Evolutionary conservation across 2,329 filamentous ascomycete genomes (phyloP).

Genomic region (Fusarium hainanense): DNA sequence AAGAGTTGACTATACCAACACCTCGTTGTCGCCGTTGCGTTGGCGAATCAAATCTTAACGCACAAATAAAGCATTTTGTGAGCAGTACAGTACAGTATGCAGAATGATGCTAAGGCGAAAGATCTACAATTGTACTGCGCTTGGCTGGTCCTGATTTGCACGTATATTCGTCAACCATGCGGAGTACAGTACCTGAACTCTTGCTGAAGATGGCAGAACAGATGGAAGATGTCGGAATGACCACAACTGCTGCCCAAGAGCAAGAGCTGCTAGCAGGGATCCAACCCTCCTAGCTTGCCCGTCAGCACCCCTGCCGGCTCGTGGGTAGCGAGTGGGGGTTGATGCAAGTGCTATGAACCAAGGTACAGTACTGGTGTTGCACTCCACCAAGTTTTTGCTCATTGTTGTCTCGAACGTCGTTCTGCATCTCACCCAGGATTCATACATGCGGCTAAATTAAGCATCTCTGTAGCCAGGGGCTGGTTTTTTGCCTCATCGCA

Average conservation of each 20-base stretch:
- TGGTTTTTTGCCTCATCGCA: slow-evolving; percentile 23
- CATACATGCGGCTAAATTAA: slow-evolving; percentile 45
- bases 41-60: background rate
- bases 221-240: slow-evolving; percentile 42
- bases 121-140: background rate
- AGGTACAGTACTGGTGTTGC: slow-evolving; percentile 10
- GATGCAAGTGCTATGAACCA: slow-evolving; percentile 44
- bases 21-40: background rate
- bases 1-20: background rate
- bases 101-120: background rate
- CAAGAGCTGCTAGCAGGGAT: slow-evolving; percentile 18
- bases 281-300: slow-evolving; percentile 20
- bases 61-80: background rate
- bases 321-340: slow-evolving; percentile 45
- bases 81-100: background rate
- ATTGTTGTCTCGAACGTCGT: slow-evolving; percentile 38
- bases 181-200: slow-evolving; percentile 1
- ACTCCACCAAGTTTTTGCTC: slow-evolving; percentile 28
- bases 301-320: slow-evolving; percentile 39
- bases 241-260: slow-evolving; percentile 24
- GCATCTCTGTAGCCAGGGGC: slow-evolving; percentile 41
- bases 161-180: background rate
- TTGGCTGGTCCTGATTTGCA: background rate
- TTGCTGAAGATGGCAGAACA: slow-evolving; percentile 4
- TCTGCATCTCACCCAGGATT: slow-evolving; percentile 26